Percentiles rank a stretch among this genome's conserved stretches.
Evolutionary conservation across 2,329 filamentous ascomycete species (phyloP).

Genomic region (Monilinia fructigena): DNA sequence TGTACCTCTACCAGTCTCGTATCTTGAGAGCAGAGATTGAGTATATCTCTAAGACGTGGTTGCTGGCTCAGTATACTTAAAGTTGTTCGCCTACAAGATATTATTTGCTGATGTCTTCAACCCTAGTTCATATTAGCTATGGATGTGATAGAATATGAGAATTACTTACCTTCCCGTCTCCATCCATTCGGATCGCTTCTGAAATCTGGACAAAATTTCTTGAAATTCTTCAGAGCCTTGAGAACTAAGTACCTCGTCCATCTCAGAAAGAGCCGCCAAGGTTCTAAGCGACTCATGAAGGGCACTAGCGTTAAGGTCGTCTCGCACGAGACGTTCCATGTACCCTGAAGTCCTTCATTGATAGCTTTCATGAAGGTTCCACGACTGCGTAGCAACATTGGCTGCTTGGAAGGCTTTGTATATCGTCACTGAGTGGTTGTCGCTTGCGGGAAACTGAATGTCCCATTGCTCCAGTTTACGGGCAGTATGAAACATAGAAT

Average conservation of each 20-base stretch:
- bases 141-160: not conserved
- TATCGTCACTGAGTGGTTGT: slow-evolving; percentile 64
- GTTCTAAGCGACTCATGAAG: slow-evolving; percentile 58
- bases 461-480: slow-evolving; percentile 90
- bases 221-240: slow-evolving; percentile 59
- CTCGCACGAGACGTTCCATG: slow-evolving; percentile 57
- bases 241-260: slow-evolving; percentile 72
- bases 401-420: slow-evolving; percentile 82
- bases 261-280: slow-evolving; percentile 73
- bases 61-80: slow-evolving; percentile 77
- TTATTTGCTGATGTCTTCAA: slow-evolving; percentile 74
- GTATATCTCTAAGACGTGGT: slow-evolving; percentile 57
- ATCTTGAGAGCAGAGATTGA: slow-evolving; percentile 61
- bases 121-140: slow-evolving; percentile 47
- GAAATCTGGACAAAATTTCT: slow-evolving; percentile 61
- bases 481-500: slow-evolving; percentile 76
- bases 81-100: slow-evolving; percentile 80
- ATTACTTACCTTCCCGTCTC: slow-evolving; percentile 68
- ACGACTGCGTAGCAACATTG: slow-evolving; percentile 61
- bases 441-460: slow-evolving; percentile 64
- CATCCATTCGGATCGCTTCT: slow-evolving; percentile 73
- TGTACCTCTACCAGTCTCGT: slow-evolving; percentile 72
- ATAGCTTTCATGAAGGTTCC: slow-evolving; percentile 55
- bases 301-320: slow-evolving; percentile 50
- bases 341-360: slow-evolving; percentile 60